Evolutionary conservation across 345 rosid genomes (phyloP).

Genomic region (Acer saccharum): DNA sequence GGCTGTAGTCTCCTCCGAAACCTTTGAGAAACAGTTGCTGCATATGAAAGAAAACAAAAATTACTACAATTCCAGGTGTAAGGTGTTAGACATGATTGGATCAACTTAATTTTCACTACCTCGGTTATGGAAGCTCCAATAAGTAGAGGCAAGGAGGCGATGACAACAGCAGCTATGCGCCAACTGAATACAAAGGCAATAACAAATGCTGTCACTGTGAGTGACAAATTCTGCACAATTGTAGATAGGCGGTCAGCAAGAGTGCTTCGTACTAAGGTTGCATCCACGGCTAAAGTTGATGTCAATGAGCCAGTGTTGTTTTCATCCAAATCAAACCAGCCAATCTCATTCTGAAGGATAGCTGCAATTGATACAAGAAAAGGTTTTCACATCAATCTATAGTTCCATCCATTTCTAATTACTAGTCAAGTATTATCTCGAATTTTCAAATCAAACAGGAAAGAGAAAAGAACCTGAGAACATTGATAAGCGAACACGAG

Average conservation of each 20-base stretch:
- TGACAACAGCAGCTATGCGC: slow-evolving; percentile 79
- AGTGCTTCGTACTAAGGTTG: slow-evolving; percentile 73
- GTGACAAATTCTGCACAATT: slow-evolving; percentile 75
- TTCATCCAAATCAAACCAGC: slow-evolving; percentile 88
- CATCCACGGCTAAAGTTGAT: slow-evolving; percentile 76
- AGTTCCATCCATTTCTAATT: too few species aligned
- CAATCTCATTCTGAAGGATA: slow-evolving; percentile 77
- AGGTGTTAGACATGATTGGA: neutral
- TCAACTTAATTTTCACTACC: slow-evolving; percentile 33
- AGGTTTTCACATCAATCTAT: slow-evolving; percentile 9
- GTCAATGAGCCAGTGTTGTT: slow-evolving; percentile 68
- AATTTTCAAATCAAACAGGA: neutral
- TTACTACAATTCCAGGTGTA: neutral
- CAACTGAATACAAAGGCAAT: slow-evolving; percentile 70
- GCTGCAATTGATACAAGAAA: slow-evolving; percentile 47
- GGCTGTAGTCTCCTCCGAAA: slow-evolving; percentile 70
- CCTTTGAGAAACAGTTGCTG: slow-evolving; percentile 86
- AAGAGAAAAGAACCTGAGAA: slow-evolving; percentile 62
- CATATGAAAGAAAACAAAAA: neutral
- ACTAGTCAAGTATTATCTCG: neutral
- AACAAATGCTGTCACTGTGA: slow-evolving; percentile 68
- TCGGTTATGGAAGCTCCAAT: slow-evolving; percentile 75
- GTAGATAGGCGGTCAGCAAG: slow-evolving; percentile 84
- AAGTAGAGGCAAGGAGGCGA: slow-evolving; percentile 77
- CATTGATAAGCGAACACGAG: slow-evolving; percentile 69